These are phyloP conservation scores for Sabuloglossum arenarium DNA, from an alignment of 495 filamentous ascomycete genomes.

Conservation along the genomic window DNA sequence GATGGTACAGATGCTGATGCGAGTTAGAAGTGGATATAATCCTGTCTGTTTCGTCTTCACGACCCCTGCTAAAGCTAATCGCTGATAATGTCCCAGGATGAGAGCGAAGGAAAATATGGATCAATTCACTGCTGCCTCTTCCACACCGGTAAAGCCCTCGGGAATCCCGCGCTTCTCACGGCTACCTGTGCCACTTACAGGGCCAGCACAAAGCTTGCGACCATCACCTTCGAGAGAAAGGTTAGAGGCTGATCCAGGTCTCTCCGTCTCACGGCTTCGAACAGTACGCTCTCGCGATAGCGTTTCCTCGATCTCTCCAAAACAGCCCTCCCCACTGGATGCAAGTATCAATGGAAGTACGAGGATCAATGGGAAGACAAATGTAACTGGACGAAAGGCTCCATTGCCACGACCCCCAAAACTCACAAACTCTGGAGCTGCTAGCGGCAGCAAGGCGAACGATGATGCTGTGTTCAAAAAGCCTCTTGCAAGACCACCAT, in stretches of 20 bases:
- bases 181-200: conserved; percentile 15
- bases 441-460: not conserved
- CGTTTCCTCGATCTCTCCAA: not conserved
- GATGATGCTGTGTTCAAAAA: conserved; percentile 4
- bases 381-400: not conserved
- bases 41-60: not conserved
- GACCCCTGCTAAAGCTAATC: not conserved
- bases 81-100: not conserved
- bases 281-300: conserved; percentile 1
- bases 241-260: conserved; percentile 5
- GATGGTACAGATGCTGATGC: not conserved
- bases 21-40: not conserved
- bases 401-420: not conserved
- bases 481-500: not conserved
- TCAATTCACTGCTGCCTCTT: not conserved
- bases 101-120: not conserved
- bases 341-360: not conserved
- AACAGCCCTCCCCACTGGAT: not conserved
- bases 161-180: conserved; percentile 19
- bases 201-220: conserved; percentile 3
- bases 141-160: conserved; percentile 5
- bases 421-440: not conserved
- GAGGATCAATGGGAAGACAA: not conserved
- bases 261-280: conserved; percentile 11
- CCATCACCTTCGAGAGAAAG: conserved; percentile 12